Evolutionary conservation across 1,139 yeast genomes (phyloP), one percentile per base, ranked within the genome.

Genomic region (Nadsonia commutata): DNA sequence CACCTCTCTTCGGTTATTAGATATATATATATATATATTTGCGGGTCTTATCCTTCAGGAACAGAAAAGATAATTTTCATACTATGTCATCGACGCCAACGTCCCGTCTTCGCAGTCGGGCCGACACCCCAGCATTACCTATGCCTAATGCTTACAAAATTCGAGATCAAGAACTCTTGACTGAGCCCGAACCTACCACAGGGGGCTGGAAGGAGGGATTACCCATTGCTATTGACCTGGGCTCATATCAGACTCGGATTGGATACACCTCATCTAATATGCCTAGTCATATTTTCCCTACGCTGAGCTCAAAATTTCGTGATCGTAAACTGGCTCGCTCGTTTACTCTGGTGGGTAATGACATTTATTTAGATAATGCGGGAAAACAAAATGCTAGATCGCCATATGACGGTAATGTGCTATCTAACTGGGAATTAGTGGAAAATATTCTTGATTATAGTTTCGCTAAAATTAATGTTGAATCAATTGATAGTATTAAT

Each of bases 371-470:
- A 23, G 97, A 88, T 54, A 71, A 78, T 5, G 65, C 80, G 6
- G 71, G 82, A 40, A 72, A 79, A 49, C 71, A 83, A 21, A 78
- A 80, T 41, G 72, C 84, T 40, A 78, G 76, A 54, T 68, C 83
- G 2, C 95, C 96, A 0, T 90, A 74, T 57, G 98, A 93, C 60
- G 95, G 95, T 0, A 74, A 85, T 2, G 64, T 85, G 52, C 67
- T 90, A 33, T 78, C 94, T 22, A 90, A 88, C 59, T 93, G 98
- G 97, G 98, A 93, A 47, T 75, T 80, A 46, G 72, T 81, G 7
- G 98, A 93, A 58, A 72, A 70, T 45, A 73, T 90, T 45, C 60
- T 93, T 45, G 97, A 90, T 58, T 90, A 86, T 56, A 69, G 90
- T 0, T 80, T 90, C 57, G 74, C 78, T 46, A 94, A 83, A 58